Percentiles rank a stretch among this genome's conserved stretches.
These are phyloP conservation scores for Jaenimonas drosophilae DNA, from an alignment of 208 protist genomes.

Conservation along the genomic window DNA sequence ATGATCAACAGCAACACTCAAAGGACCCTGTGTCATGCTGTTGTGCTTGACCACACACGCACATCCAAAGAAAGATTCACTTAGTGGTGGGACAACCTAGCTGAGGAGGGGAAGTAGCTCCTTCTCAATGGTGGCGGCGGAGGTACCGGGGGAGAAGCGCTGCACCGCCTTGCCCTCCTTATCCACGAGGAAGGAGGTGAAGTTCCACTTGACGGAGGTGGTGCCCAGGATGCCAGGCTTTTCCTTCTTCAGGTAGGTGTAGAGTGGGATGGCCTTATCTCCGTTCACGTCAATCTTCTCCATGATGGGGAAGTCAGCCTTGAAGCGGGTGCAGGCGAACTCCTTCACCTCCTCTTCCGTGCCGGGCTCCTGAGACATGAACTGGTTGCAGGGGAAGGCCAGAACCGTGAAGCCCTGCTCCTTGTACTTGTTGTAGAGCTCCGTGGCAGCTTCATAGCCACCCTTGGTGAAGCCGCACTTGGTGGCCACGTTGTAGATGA, in stretches of 20 bases:
- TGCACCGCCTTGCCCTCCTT: conserved; percentile 51
- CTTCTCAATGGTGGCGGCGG: not conserved
- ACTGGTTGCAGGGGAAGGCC: conserved; percentile 92
- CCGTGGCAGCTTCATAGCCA: conserved; percentile 63
- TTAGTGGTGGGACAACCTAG: not conserved
- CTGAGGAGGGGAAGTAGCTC: not conserved
- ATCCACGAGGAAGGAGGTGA: conserved; percentile 89
- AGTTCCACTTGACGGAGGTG: conserved; percentile 90
- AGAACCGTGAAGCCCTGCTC: conserved; percentile 79
- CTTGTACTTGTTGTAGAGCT: conserved; percentile 88
- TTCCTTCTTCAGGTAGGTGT: conserved; percentile 68
- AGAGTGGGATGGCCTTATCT: conserved; percentile 66
- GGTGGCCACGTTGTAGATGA: conserved; percentile 91
- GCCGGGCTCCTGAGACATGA: conserved; percentile 77
- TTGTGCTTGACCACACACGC: not conserved
- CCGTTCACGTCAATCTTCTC: conserved; percentile 90
- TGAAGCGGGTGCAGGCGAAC: conserved; percentile 54
- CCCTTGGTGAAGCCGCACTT: conserved; percentile 81
- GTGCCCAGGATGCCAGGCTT: conserved; percentile 48
- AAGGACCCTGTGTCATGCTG: not conserved
- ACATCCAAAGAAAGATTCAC: too few species aligned
- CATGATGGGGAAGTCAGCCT: conserved; percentile 81
- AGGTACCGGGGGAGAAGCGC: conserved; percentile 52
- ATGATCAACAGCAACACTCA: not conserved
- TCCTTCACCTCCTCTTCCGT: conserved; percentile 48